phyloP scores from a whole-genome alignment of 345 rosid species.

The Leavenworthia alabamica region DNA sequence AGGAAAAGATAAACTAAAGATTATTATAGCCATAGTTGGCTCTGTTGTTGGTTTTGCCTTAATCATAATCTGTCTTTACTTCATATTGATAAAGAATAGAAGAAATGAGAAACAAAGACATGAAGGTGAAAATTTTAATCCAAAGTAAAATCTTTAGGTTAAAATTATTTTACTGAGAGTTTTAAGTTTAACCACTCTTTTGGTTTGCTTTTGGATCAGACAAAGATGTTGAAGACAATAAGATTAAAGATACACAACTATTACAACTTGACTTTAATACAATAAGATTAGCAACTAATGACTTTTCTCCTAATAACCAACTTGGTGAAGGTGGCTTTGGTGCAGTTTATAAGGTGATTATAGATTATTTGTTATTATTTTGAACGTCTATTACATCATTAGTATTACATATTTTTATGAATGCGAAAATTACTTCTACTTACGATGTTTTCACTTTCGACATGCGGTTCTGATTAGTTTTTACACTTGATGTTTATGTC shows the following conservation, averaged over 20 bases:
- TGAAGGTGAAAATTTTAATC: neutral
- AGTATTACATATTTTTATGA: too few relatives aligned
- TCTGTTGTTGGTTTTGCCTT: constrained; percentile 4
- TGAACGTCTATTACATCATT: too few relatives aligned
- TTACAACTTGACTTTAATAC: constrained; percentile 7
- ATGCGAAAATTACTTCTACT: too few relatives aligned
- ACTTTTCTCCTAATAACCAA: neutral
- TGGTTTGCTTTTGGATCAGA: neutral
- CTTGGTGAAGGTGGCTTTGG: constrained; percentile 26
- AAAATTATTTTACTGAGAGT: neutral
- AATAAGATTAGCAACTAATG: constrained; percentile 15
- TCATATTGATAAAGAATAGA: constrained; percentile 4
- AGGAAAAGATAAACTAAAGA: neutral
- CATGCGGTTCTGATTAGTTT: too few relatives aligned
- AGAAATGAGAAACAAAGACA: constrained; percentile 2
- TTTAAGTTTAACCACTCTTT: neutral
- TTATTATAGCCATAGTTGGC: neutral
- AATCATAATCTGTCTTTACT: constrained; percentile 1
- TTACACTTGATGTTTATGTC: neutral
- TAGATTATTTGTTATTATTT: too few relatives aligned
- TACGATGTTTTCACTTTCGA: too few relatives aligned
- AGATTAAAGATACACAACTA: neutral
- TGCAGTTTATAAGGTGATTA: constrained; percentile 16
- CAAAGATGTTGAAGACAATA: neutral
- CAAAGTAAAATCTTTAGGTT: neutral